A percentile compares a stretch with the other conserved stretches of the same genome.
These are phyloP conservation scores for Naganishia cerealis DNA, from an alignment of 1,284 basidiomycete genomes.

Conservation along the genomic window DNA sequence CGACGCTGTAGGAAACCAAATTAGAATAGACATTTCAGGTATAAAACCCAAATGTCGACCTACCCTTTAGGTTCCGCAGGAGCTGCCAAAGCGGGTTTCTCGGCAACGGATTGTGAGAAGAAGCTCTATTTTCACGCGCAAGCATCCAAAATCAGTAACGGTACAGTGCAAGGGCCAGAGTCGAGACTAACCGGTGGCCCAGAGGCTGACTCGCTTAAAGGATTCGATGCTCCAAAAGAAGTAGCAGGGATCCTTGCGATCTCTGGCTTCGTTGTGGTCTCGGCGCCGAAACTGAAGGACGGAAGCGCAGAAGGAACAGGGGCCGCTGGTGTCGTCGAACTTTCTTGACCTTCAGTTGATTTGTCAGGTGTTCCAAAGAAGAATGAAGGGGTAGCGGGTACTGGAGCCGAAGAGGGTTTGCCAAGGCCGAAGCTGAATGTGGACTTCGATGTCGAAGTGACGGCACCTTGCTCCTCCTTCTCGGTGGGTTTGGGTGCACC, in stretches of 20 bases:
- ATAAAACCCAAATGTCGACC: not conserved
- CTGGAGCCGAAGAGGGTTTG: conserved; percentile 10
- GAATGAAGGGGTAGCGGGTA: conserved; percentile 14
- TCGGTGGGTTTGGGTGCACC: not conserved
- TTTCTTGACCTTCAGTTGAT: not conserved
- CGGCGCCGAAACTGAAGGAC: conserved; percentile 12
- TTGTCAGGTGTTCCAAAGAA: conserved; percentile 23
- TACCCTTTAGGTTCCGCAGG: conserved; percentile 26
- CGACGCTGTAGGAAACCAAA: not conserved
- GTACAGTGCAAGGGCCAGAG: not conserved
- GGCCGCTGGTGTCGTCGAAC: conserved; percentile 10
- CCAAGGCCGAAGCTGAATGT: conserved; percentile 3
- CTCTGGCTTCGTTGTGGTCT: not conserved
- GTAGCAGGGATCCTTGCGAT: not conserved
- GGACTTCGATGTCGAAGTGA: not conserved
- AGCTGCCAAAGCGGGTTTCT: not conserved
- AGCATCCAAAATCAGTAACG: not conserved
- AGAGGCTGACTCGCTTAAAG: not conserved
- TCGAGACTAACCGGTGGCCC: conserved; percentile 15
- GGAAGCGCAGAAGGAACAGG: not conserved
- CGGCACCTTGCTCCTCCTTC: not conserved
- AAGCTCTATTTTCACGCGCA: not conserved
- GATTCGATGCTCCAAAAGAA: conserved; percentile 14
- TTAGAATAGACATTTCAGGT: not conserved
- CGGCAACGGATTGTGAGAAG: not conserved